Evolutionary conservation across 176 grass and related monocot genomes (phyloP), one percentile per base, ranked within the genome.

Genomic region (Neostapfia colusana): DNA sequence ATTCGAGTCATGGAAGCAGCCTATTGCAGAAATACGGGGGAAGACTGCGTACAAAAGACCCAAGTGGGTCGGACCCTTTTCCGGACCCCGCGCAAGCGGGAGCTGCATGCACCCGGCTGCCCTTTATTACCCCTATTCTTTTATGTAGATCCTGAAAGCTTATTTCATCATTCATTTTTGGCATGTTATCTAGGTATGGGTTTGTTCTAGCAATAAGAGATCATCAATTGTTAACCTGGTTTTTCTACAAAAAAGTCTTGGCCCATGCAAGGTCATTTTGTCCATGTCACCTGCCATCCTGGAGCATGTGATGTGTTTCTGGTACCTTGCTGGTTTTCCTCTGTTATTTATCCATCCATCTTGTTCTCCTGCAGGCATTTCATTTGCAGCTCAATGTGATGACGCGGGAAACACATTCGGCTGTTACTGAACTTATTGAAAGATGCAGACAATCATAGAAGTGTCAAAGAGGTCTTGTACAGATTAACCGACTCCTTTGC

Each of bases 311-410:
- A 0, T 11, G 27, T 39, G 23, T 31, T 31, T 31, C 31, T 31
- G 31, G 31, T 31, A 31, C 31, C 31, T n/a, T 78, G 10, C 20
- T 20, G 55, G 23, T 31, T 76, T 17, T 13, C 46, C 59, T 18
- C 65, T 1, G 25, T 67, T 46, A 67, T 76, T 75, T 38, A 48
- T 56, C n/a, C 35, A 31, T 53, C 34, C 56, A 42, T 69, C 20
- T 2, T 75, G n/a, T 73, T 67, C 53, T 25, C 17, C 5, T 85
- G 21, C 82, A 99, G 96, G 81, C 92, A 53, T 99, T 99, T 89
- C 96, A 99, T 87, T 75, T 99, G 74, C 84, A 91, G 43, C 83
- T 99, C 72, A 99, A 95, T 79, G 89, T 99, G 92, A 95, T 99
- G 83, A 83, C 96, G 50, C 85, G 79, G 46, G 96, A 99, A 82